These are phyloP conservation scores for Ganoderma multipileum DNA, from an alignment of 1,284 basidiomycete genomes.

Conservation along the genomic window DNA sequence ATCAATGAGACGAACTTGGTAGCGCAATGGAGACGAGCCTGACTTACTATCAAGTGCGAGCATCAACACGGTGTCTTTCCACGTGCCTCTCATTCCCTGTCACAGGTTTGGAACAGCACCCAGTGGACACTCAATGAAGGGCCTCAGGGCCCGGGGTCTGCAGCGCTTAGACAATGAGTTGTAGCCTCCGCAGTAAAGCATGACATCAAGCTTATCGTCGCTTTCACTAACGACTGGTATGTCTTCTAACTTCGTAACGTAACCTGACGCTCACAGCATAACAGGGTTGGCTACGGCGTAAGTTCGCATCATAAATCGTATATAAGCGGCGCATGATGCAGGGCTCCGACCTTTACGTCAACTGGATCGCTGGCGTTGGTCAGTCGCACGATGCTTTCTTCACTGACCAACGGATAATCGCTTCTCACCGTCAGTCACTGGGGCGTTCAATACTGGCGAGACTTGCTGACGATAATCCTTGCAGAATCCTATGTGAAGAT, in stretches of 20 bases:
- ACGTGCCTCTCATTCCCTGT: not conserved
- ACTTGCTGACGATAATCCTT: not conserved
- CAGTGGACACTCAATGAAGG: slow-evolving; percentile 63
- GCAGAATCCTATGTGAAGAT: slow-evolving; percentile 59
- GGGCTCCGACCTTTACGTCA: slow-evolving; percentile 56
- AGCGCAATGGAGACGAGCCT: slow-evolving; percentile 52
- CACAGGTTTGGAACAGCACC: slow-evolving; percentile 55
- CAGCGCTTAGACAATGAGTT: slow-evolving; percentile 72
- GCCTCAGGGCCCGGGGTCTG: slow-evolving; percentile 71
- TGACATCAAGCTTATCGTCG: slow-evolving; percentile 63
- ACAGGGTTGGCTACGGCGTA: slow-evolving; percentile 46
- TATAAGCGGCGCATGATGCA: no score
- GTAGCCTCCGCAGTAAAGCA: slow-evolving; percentile 63
- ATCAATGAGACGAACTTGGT: slow-evolving; percentile 65
- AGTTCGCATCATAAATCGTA: no score
- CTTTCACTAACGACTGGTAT: slow-evolving; percentile 78
- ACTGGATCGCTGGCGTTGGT: slow-evolving; percentile 54
- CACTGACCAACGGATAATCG: slow-evolving; percentile 52
- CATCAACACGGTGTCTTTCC: not conserved
- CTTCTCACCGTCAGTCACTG: slow-evolving; percentile 53
- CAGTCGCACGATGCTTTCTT: slow-evolving; percentile 61
- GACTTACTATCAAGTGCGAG: slow-evolving; percentile 53
- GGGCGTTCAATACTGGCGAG: not conserved
- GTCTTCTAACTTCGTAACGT: not conserved
- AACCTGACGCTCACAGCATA: not conserved